Evolutionary conservation across 148 eudicot genomes (phyloP), one percentile per base, ranked within the genome.

Genomic region (Rhododendron mucronatum): DNA sequence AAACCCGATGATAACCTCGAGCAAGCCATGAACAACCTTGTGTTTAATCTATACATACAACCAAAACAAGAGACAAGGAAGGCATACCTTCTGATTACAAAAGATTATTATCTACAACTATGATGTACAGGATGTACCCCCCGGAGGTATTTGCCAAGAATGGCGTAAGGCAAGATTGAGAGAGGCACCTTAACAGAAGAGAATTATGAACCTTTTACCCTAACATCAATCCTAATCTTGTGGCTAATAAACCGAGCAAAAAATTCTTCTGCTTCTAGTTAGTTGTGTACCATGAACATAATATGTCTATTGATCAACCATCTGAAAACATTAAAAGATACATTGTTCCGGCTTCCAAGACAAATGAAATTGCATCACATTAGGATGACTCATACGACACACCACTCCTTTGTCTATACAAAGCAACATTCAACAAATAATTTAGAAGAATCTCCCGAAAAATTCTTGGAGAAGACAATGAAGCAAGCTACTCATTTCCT

Each of bases 1-100:
- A 41, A 41, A 41, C 7, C 45, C 8, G 7, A 41, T 6, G 45
- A 41, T 41, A 41, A 41, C 45, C 45, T 6, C 5, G 45, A 95
- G 99, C 88, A 89, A 88, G 87, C 98, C 8, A 16, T 93, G 86
- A 92, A 94, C 80, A 91, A 86, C 79, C 94, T 96, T 44, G 91
- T 96, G 39, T 96, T 93, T 86, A 91, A 7, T 33, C 35, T 33
- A 33, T 7, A 41, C 0, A 7, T 95, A 23, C 99, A 7, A 88
- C 88, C 45, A 79, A 89, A 55, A 92, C 94, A 13, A 91, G 92
- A 41, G 89, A 89, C 83, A 47, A 47, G 45, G 45, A 41, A 41
- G 50, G 50, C 50, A 47, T 47, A 9, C 50, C 50, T 47, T 47
- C 50, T 47, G 2, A 47, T 47, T 47, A 47, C 9, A 47, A 47